Evolutionary conservation across 306 rosid genomes (phyloP).

Genomic region (Potentilla sterilis): DNA sequence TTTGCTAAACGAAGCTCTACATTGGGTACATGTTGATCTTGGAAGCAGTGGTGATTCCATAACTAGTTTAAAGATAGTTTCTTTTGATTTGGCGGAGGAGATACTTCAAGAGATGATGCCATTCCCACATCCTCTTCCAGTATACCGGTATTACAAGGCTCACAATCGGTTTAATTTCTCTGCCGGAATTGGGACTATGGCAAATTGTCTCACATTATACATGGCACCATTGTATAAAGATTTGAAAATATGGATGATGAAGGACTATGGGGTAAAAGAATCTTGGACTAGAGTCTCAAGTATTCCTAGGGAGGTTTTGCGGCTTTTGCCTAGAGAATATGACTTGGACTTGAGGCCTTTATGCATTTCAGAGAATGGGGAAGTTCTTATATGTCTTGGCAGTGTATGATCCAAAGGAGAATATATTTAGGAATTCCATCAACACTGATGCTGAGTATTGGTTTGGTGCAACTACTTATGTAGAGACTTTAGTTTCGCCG

Average conservation of each 20-base stretch:
- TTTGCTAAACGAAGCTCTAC: too few species aligned
- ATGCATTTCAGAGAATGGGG: constrained; percentile 1
- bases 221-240: too few species aligned
- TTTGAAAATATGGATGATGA: neutral
- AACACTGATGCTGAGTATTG: neutral
- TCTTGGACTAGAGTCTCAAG: neutral
- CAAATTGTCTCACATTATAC: neutral
- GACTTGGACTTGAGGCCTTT: neutral
- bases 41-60: too few species aligned
- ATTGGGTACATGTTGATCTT: too few species aligned
- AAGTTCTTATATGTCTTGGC: neutral
- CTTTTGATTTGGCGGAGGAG: too few species aligned
- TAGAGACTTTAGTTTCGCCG: neutral
- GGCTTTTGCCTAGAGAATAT: neutral
- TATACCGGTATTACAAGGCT: neutral
- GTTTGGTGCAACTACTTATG: neutral
- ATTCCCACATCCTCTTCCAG: neutral
- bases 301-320: neutral
- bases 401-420: neutral
- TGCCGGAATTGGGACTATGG: neutral
- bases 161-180: neutral
- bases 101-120: neutral
- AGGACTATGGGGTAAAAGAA: neutral
- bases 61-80: too few species aligned
- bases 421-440: neutral